phyloP scores from a whole-genome alignment of 805 yeast genomes.

The Hanseniaspora vineae region DNA sequence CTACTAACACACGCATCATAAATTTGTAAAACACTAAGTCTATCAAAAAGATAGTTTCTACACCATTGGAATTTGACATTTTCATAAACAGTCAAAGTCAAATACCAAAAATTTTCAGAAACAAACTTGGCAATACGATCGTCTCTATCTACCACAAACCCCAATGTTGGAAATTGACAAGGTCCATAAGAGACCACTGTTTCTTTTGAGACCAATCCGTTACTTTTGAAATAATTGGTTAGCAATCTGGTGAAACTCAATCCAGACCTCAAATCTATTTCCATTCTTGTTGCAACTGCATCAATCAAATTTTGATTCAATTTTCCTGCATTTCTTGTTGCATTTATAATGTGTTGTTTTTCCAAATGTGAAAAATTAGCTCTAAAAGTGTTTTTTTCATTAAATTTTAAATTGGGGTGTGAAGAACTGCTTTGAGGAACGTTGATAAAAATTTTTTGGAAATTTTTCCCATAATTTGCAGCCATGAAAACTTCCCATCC shows the following conservation, averaged over 20 bases:
- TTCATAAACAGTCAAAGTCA: conserved; percentile 37
- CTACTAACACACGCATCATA: conserved; percentile 52
- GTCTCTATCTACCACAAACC: conserved; percentile 89
- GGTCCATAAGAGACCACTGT: conserved; percentile 61
- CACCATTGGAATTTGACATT: conserved; percentile 54
- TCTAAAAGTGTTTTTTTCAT: conserved; percentile 42
- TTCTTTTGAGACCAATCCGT: conserved; percentile 11
- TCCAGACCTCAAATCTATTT: conserved; percentile 82
- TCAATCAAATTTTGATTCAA: conserved; percentile 59
- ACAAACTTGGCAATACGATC: conserved; percentile 58
- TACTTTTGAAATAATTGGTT: conserved; percentile 31
- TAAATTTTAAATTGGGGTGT: conserved; percentile 26
- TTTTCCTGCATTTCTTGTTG: conserved; percentile 55
- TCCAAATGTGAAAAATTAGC: conserved; percentile 86
- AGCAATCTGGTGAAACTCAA: conserved; percentile 75
- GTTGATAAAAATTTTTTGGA: not conserved
- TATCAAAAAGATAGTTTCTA: conserved; percentile 59
- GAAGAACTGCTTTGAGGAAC: not conserved
- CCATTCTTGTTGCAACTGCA: conserved; percentile 80
- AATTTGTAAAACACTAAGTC: conserved; percentile 45
- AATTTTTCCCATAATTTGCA: conserved; percentile 39
- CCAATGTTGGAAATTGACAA: conserved; percentile 94
- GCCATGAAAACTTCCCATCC: conserved; percentile 70
- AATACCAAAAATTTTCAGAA: conserved; percentile 71
- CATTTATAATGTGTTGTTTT: conserved; percentile 52